A percentile compares a stretch with the other conserved stretches of the same genome.
phyloP scores from a whole-genome alignment of 768 basidiomycete species.

The Gymnopilus junonius region DNA sequence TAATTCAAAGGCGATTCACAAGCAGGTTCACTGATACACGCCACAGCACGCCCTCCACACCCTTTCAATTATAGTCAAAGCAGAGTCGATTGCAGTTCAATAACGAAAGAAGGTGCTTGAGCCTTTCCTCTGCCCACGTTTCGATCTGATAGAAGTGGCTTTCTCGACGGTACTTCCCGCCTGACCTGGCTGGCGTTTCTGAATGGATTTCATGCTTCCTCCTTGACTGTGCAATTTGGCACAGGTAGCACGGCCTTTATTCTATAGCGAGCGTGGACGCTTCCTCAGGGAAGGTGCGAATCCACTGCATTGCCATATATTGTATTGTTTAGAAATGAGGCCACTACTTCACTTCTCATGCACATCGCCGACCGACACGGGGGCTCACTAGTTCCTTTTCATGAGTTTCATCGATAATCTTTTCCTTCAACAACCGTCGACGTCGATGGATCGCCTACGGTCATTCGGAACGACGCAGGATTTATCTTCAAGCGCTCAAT shows the following conservation, averaged over 20 bases:
- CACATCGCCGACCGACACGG: not conserved
- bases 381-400: not conserved
- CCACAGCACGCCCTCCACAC: not conserved
- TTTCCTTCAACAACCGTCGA: not conserved
- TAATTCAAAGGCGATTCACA: not conserved
- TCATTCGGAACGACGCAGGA: not conserved
- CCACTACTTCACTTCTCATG: not conserved
- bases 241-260: not conserved
- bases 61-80: not conserved
- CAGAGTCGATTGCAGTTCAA: not conserved
- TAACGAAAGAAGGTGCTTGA: conserved; percentile 2
- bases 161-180: not conserved
- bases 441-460: not conserved
- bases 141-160: not conserved
- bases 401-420: not conserved
- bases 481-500: not conserved
- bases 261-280: not conserved
- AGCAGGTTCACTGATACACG: not conserved
- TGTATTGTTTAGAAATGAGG: not conserved
- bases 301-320: not conserved
- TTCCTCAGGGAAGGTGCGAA: not conserved
- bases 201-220: not conserved
- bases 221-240: not conserved
- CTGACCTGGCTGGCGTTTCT: not conserved
- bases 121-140: not conserved